phyloP scores from a whole-genome alignment of 1,284 basidiomycete genomes.

The Trichosporon coremiiforme region DNA sequence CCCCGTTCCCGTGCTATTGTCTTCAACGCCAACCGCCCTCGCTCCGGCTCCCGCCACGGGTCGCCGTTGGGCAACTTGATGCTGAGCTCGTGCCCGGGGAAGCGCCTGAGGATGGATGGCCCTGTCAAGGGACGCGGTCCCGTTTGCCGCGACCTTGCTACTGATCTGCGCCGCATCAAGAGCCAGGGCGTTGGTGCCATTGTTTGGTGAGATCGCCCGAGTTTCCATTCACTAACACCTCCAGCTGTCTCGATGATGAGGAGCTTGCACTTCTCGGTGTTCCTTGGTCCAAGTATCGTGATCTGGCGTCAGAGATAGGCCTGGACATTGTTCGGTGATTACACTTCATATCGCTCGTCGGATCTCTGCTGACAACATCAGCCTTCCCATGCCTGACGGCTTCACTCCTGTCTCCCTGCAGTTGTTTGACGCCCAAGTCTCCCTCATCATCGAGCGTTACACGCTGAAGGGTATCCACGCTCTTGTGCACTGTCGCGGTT shows the following conservation, averaged over 20 bases:
- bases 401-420: conserved; percentile 71
- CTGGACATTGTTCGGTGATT: conserved; percentile 71
- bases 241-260: conserved; percentile 79
- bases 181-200: conserved; percentile 75
- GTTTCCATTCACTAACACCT: conserved; percentile 20
- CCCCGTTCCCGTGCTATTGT: conserved; percentile 27
- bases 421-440: conserved; percentile 71
- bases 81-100: conserved; percentile 91
- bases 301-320: conserved; percentile 65
- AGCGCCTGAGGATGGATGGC: conserved; percentile 86
- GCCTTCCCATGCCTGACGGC: conserved; percentile 88
- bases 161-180: conserved; percentile 77
- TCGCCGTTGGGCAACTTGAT: conserved; percentile 78
- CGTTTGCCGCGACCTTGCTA: conserved; percentile 77
- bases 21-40: conserved; percentile 27
- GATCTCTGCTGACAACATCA: conserved; percentile 45
- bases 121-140: conserved; percentile 77
- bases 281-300: conserved; percentile 75
- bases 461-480: conserved; percentile 74
- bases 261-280: conserved; percentile 82
- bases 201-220: conserved; percentile 65
- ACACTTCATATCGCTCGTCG: background rate
- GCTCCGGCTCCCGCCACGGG: conserved; percentile 29
- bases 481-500: conserved; percentile 86
- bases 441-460: conserved; percentile 69